phyloP scores from a whole-genome alignment of 495 filamentous ascomycete genomes.

The Xanthoparmelia taractica region DNA sequence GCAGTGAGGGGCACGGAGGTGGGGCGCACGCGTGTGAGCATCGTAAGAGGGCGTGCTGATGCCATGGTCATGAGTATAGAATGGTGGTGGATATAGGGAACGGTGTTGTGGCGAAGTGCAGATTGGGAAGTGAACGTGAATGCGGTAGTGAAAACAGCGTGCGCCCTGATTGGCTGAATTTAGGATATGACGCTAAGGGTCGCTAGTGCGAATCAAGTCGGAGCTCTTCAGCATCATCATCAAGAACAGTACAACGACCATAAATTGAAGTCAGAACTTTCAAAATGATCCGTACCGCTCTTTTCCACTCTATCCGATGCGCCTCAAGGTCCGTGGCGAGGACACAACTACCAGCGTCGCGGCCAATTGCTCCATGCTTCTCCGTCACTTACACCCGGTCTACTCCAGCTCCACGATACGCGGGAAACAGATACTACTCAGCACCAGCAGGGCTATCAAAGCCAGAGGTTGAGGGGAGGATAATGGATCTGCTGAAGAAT shows the following conservation, averaged over 20 bases:
- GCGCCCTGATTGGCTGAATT: constrained; percentile 14
- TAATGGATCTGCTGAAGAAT: constrained; percentile 81
- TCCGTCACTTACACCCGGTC: constrained; percentile 44
- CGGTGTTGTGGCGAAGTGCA: background rate
- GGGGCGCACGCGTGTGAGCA: constrained; percentile 46
- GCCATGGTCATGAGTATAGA: constrained; percentile 36
- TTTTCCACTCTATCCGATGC: constrained; percentile 55
- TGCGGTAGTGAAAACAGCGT: constrained; percentile 6
- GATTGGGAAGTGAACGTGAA: background rate
- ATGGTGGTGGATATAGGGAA: constrained; percentile 28
- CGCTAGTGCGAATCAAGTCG: constrained; percentile 6
- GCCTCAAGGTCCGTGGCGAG: constrained; percentile 16
- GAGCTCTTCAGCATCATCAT: constrained; percentile 10
- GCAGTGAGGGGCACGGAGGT: constrained; percentile 26
- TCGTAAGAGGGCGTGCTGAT: constrained; percentile 43
- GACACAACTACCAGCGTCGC: constrained; percentile 18
- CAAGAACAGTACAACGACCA: background rate
- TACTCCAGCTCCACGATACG: constrained; percentile 48
- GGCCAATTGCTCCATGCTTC: constrained; percentile 39
- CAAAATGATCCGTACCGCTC: constrained; percentile 79
- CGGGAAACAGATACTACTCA: constrained; percentile 74
- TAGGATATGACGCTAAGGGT: background rate
- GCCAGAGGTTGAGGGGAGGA: constrained; percentile 83
- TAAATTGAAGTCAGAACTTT: background rate
- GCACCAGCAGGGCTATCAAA: constrained; percentile 67